Conservation (phyloP, 2,329 filamentous ascomycete genomes). For the Fusarium lateritium region DNA sequence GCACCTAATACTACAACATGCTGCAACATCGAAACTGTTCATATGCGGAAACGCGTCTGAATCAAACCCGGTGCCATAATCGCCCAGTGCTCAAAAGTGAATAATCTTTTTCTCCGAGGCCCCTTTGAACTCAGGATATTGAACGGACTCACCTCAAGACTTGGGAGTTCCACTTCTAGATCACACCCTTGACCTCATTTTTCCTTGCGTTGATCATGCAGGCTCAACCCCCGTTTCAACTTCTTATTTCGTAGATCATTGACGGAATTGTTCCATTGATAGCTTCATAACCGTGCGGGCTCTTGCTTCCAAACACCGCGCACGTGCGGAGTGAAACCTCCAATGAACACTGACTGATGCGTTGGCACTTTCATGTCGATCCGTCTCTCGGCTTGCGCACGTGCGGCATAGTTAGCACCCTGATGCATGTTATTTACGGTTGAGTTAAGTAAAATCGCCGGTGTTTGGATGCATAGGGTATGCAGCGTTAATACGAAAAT, state of each 20-base stretch:
- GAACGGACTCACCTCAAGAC: not conserved
- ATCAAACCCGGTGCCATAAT: slow-evolving; percentile 6
- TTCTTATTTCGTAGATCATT: slow-evolving; percentile 42
- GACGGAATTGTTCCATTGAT: slow-evolving; percentile 38
- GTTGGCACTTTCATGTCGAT: slow-evolving; percentile 38
- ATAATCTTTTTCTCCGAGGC: slow-evolving; percentile 1
- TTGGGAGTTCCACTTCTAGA: slow-evolving; percentile 28
- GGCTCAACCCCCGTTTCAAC: slow-evolving; percentile 43
- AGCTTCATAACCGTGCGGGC: slow-evolving; percentile 26
- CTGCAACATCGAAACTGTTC: slow-evolving; percentile 22
- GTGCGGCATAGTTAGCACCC: slow-evolving; percentile 17
- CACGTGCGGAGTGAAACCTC: slow-evolving; percentile 28
- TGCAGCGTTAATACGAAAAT: not conserved
- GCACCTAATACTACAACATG: slow-evolving; percentile 8
- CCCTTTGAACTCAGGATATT: slow-evolving; percentile 10
- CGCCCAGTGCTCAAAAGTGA: not conserved
- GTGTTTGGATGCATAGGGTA: not conserved
- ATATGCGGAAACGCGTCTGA: slow-evolving; percentile 20
- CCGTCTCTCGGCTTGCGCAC: slow-evolving; percentile 30
- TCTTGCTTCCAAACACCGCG: slow-evolving; percentile 8
- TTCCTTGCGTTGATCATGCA: slow-evolving; percentile 50
- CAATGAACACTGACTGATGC: slow-evolving; percentile 27
- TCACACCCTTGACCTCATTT: slow-evolving; percentile 31
- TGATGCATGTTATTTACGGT: slow-evolving; percentile 13
- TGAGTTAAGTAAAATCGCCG: slow-evolving; percentile 6